Base-by-base conservation (phyloP, 495 filamentous ascomycete species). In the Acidomyces sp. region DNA sequence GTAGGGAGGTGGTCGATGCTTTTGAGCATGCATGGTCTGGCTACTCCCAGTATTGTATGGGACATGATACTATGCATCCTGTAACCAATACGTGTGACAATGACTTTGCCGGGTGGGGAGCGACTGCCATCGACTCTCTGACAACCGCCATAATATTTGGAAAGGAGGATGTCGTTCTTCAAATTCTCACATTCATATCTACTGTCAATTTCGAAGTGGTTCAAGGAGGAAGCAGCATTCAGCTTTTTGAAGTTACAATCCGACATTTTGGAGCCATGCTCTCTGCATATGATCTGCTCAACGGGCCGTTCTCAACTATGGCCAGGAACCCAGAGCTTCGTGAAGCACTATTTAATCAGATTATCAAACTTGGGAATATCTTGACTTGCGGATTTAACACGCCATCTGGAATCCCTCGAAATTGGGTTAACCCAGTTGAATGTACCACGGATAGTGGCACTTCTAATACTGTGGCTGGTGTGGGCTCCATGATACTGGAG, bases 221-320 rank as follows among this genome's bases (percentile, higher is more conserved):
- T 3, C 15, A 6, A 3, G 25, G n/a, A 6, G 42, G 42, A 2
- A 23, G 12, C 11, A 28, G 22, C 12, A 42, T 48, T 18, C 83
- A 82, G 30, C 71, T 93, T 7, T 93, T 92, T 42, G 86, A 94
- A 60, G 88, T 82, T 3, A 83, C 78, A 13, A 94, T 92, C 54
- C 71, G 86, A 26, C 93, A 92, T 53, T 67, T 93, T 21, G 86
- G 85, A 18, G 85, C 85, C 3, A 65, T 94, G 34, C 50, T 94
- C 28, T 83, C 73, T 13, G 85, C 86, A 13, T 82, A 88, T 53
- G 86, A 94, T 57, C 69, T 93, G 2, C 22, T 45, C 4, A 21
- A 37, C 13, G 37, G 42, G 9, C 43, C 47, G 9, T 40, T 45
- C 18, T 13, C 43, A 15, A 16, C 18, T 24, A 6, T 51, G 25